phyloP scores from a whole-genome alignment of 768 basidiomycete species.

The Clitopilus hobsonii region DNA sequence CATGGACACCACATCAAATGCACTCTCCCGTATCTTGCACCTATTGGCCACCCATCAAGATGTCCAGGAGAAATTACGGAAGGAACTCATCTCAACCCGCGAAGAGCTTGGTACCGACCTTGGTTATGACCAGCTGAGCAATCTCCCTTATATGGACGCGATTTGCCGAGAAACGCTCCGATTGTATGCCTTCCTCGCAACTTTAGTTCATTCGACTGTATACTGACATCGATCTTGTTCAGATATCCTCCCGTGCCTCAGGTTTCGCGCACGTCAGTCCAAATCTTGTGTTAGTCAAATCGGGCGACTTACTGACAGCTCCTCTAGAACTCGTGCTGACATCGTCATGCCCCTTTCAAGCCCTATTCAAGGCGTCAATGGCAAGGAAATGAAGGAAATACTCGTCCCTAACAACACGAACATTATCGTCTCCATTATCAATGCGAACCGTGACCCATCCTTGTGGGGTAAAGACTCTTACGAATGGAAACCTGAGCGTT shows the following conservation, averaged over 20 bases:
- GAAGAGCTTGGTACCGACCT: conserved; percentile 19
- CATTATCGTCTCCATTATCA: conserved; percentile 30
- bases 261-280: conserved; percentile 11
- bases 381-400: conserved; percentile 29
- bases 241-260: conserved; percentile 13
- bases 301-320: not conserved
- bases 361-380: conserved; percentile 32
- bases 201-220: not conserved
- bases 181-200: conserved; percentile 30
- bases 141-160: conserved; percentile 31
- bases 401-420: conserved; percentile 33
- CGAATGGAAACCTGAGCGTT: conserved; percentile 52
- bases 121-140: conserved; percentile 30
- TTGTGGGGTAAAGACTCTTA: conserved; percentile 43
- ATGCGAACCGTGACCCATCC: conserved; percentile 32
- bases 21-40: conserved; percentile 30
- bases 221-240: not conserved
- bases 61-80: conserved; percentile 28
- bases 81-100: conserved; percentile 25
- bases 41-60: conserved; percentile 25
- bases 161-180: conserved; percentile 35
- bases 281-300: not conserved
- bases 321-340: conserved; percentile 28
- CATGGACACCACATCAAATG: conserved; percentile 40
- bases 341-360: conserved; percentile 34